Evolutionary conservation across 2,329 filamentous ascomycete genomes (phyloP), one percentile per base, ranked within the genome.

Genomic region (Immersiporthe knoxdaviesiana): DNA sequence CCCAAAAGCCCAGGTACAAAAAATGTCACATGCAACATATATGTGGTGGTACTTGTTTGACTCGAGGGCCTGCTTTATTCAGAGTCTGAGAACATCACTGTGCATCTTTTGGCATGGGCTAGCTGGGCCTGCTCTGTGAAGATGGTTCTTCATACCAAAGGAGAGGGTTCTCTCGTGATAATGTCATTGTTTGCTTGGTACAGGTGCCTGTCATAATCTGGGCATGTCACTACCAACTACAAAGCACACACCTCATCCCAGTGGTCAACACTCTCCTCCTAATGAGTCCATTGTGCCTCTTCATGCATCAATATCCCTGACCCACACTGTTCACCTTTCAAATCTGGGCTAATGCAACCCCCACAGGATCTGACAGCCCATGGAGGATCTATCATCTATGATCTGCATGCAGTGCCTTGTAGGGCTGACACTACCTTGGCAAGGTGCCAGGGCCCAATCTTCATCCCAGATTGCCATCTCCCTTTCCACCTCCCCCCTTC

Each of bases 271-370:
- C 12, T n/a, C 3, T 56, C 52, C 52, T 56, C 52, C 24, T 10
- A 7, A 8, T 30, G 24, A 56, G 14, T 8, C 21, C 30, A 21
- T 59, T 59, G 21, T 37, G 59, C 47, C 65, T 60, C 50, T 63
- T 47, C 11, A 16, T 50, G 11, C 21, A 37, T 7, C 16, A 11
- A 56, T 54, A 67, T 47, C 68, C 64, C 64, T 59, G 64, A 14
- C 50, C 18, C 30, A 47, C 44, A n/a, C 44, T 10, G 56, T 18
- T 58, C 56, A 39, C 37, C 37, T 39, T 16, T 30, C 44, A 21
- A 56, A 67, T 54, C 59, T 37, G 52, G 50, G 60, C 68, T 69
- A 69, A 69, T 69, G 68, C 64, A 69, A 59, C 58, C 68, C 59
- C 63, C 68, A 67, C 32, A 59, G 32, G 21, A 67, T 69, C 68